Evolutionary conservation across 139 green algal genomes (phyloP), one percentile per base, ranked within the genome.

Genomic region (Yamagishiella unicocca): DNA sequence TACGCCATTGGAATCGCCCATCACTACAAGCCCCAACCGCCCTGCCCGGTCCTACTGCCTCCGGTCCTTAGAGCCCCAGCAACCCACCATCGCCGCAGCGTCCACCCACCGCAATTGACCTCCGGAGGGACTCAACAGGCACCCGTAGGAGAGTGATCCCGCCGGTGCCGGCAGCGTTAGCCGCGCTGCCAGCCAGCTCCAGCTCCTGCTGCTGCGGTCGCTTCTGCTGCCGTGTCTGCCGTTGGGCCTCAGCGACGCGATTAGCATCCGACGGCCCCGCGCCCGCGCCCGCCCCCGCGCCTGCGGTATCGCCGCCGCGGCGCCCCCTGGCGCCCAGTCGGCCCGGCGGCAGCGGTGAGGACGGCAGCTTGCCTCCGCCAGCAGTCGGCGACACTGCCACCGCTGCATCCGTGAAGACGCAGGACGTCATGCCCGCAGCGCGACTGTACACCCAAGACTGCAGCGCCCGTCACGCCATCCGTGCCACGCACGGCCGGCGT

Each of bases 401-500:
- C 9, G 75, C 33, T 33, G 22, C 72, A 31, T 82, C 46, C 35
- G 33, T 55, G 77, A 61, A 73, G 35, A 29, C 55, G 7, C 37
- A 25, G 35, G 37, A 35, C 35, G 25, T 37, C 54, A 73, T 55
- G 33, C 74, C 74, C 19, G 17, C 74, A 0, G 77, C 35, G 25
- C 77, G 54, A 38, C 77, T 73, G 53, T n/a, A 84, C 24, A 8
- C 4, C 77, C 77, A 84, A 24, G 29, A 53, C 77, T 84, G 77
- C 35, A 53, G 55, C n/a, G n/a, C n/a, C n/a, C n/a, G n/a, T n/a
- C n/a, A n/a, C n/a, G n/a, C n/a, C n/a, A n/a, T n/a, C n/a, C n/a
- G 8, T 43, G 31, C 21, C 22, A 31, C 5, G 64, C n/a, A 31
- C 9, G 31, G 31, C 9, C 9, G 64, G 64, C 12, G 50, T 12